These are phyloP conservation scores for Aspergillus sclerotialis DNA, from an alignment of 2,329 filamentous ascomycete genomes.

Conservation along the genomic window DNA sequence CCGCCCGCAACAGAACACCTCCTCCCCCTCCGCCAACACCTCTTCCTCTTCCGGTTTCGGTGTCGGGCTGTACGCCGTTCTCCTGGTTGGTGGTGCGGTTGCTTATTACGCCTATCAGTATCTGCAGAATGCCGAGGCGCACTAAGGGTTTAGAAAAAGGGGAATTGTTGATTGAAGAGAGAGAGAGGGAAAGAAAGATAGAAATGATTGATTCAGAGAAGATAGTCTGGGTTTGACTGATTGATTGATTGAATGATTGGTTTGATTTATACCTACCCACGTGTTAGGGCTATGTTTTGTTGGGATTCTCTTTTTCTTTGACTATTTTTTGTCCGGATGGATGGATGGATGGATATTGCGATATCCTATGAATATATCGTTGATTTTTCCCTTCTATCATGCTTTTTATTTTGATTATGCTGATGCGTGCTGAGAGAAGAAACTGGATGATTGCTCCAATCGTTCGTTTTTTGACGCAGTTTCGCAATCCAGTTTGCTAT, in stretches of 20 bases:
- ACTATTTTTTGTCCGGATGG: too few relatives aligned
- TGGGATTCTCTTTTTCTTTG: slow-evolving; percentile 3
- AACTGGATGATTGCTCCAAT: too few relatives aligned
- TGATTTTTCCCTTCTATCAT: slow-evolving; percentile 2
- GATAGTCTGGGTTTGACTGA: too few relatives aligned
- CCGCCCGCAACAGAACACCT: slow-evolving; percentile 49
- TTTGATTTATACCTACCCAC: neutral
- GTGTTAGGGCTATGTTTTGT: slow-evolving; percentile 1
- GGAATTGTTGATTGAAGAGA: slow-evolving; percentile 1
- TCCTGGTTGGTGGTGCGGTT: slow-evolving; percentile 67
- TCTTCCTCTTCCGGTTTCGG: slow-evolving; percentile 48
- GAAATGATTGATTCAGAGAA: neutral
- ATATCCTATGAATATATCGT: slow-evolving; percentile 8
- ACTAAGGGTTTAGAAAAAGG: slow-evolving; percentile 22
- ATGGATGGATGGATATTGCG: too few relatives aligned
- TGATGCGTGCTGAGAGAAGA: too few relatives aligned
- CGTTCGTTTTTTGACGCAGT: too few relatives aligned
- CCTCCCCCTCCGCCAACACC: slow-evolving; percentile 32
- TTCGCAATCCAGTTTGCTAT: too few relatives aligned
- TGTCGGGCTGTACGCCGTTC: slow-evolving; percentile 71
- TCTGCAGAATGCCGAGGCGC: slow-evolving; percentile 47
- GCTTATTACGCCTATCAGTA: slow-evolving; percentile 85
- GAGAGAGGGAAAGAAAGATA: neutral
- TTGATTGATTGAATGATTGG: too few relatives aligned
- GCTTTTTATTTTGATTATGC: too few relatives aligned